A percentile compares a stretch with the other conserved stretches of the same genome.
Conservation (phyloP, 1,284 basidiomycete genomes). For the Cerrena zonata region DNA sequence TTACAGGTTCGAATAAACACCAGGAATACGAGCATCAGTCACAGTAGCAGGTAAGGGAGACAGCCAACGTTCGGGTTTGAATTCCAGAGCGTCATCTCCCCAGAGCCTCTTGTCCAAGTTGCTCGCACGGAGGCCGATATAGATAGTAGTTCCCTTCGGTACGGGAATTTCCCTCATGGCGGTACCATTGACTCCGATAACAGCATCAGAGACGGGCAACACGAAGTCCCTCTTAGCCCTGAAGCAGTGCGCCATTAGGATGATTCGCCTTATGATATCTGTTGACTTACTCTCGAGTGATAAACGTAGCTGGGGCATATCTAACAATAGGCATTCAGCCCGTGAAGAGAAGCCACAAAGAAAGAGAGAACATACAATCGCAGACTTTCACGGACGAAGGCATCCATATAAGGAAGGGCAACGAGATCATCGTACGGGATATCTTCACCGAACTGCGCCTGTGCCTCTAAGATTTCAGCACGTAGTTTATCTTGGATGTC, state of each 20-base stretch:
- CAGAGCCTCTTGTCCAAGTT: slow-evolving; percentile 45
- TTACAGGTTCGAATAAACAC: slow-evolving; percentile 25
- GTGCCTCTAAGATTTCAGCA: slow-evolving; percentile 9
- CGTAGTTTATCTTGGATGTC: too few relatives aligned
- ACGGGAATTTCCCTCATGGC: slow-evolving; percentile 34
- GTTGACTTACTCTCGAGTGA: too few relatives aligned
- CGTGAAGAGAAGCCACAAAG: background rate
- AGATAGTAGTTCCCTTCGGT: slow-evolving; percentile 39
- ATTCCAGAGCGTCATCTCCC: slow-evolving; percentile 50
- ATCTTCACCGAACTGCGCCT: too few relatives aligned
- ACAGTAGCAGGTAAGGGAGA: slow-evolving; percentile 17
- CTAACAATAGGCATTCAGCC: background rate
- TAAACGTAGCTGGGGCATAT: slow-evolving; percentile 4
- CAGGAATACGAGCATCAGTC: slow-evolving; percentile 15
- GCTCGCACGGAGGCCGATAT: slow-evolving; percentile 42
- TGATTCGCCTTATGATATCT: background rate
- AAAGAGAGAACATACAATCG: slow-evolving; percentile 12
- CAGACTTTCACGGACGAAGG: slow-evolving; percentile 26
- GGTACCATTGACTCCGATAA: slow-evolving; percentile 24
- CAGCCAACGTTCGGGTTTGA: too few relatives aligned
- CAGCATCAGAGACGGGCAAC: slow-evolving; percentile 20
- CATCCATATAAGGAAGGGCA: too few relatives aligned
- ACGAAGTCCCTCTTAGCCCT: slow-evolving; percentile 18
- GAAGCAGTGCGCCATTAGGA: slow-evolving; percentile 2
- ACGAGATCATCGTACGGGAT: too few relatives aligned